Evolutionary conservation across 1,284 basidiomycete species (phyloP).

Genomic region (Rhodotorula sp.): DNA sequence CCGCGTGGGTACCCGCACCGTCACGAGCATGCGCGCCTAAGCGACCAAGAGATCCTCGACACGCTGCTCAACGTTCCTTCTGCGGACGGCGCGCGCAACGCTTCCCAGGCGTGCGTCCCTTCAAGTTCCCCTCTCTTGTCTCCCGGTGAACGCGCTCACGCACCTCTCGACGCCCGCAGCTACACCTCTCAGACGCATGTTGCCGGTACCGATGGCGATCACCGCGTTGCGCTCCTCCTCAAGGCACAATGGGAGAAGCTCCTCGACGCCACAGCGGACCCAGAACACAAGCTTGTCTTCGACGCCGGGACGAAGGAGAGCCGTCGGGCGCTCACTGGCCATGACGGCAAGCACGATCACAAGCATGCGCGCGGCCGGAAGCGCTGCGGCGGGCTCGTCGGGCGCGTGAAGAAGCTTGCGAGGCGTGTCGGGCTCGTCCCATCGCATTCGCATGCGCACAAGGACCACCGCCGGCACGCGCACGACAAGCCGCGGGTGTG

Average conservation of each 20-base stretch:
- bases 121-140: background rate
- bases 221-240: slow-evolving; percentile 34
- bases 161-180: background rate
- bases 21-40: background rate
- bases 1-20: background rate
- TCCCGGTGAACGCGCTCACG: background rate
- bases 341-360: background rate
- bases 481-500: slow-evolving; percentile 62
- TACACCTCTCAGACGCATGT: slow-evolving; percentile 41
- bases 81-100: slow-evolving; percentile 1
- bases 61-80: slow-evolving; percentile 12
- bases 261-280: slow-evolving; percentile 18
- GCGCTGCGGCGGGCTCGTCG: no score
- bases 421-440: background rate
- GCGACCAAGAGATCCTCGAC: background rate
- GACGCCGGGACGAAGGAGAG: slow-evolving; percentile 42
- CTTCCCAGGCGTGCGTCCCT: slow-evolving; percentile 22
- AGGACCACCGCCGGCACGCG: background rate
- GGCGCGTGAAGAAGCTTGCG: no score
- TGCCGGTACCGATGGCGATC: slow-evolving; percentile 43
- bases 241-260: slow-evolving; percentile 42
- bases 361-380: background rate
- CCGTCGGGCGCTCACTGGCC: slow-evolving; percentile 17
- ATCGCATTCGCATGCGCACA: background rate
- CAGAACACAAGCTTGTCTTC: slow-evolving; percentile 28